phyloP scores from a whole-genome alignment of 2,329 filamentous ascomycete species.

The Neocatenulostroma microsporum region DNA sequence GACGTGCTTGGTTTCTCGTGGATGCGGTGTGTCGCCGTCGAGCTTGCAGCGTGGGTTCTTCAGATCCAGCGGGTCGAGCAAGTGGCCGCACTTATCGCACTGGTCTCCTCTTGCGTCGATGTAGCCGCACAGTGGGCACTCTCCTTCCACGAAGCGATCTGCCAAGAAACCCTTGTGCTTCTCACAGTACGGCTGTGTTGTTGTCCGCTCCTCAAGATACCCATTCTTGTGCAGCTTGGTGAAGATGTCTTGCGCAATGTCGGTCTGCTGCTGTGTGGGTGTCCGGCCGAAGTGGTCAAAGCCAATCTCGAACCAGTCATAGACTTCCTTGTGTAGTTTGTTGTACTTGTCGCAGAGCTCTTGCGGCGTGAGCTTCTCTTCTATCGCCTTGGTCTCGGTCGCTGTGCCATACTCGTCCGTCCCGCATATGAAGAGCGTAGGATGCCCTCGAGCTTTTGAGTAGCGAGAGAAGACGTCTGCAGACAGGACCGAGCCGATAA shows the following conservation, averaged over 20 bases:
- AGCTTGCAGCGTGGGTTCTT: constrained; percentile 88
- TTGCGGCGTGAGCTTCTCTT: constrained; percentile 73
- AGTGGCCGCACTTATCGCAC: constrained; percentile 45
- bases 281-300: constrained; percentile 96
- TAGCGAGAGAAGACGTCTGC: constrained; percentile 73
- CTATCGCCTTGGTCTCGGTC: constrained; percentile 89
- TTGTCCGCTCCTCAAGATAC: constrained; percentile 77
- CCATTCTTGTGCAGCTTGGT: constrained; percentile 78
- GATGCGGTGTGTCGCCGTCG: constrained; percentile 71
- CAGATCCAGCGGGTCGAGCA: constrained; percentile 48
- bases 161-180: constrained; percentile 57
- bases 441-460: constrained; percentile 69
- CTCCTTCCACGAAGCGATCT: constrained; percentile 78
- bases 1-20: constrained; percentile 78
- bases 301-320: constrained; percentile 90
- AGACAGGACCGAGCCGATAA: constrained; percentile 78
- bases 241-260: constrained; percentile 91
- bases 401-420: constrained; percentile 94
- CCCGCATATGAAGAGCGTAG: constrained; percentile 78
- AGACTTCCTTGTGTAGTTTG: constrained; percentile 79
- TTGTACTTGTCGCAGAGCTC: constrained; percentile 91
- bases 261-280: constrained; percentile 77
- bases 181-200: constrained; percentile 85
- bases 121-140: constrained; percentile 61
- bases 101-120: constrained; percentile 47